Conservation (phyloP, 805 yeast genomes). For the Debaryomyces prosopidis region DNA sequence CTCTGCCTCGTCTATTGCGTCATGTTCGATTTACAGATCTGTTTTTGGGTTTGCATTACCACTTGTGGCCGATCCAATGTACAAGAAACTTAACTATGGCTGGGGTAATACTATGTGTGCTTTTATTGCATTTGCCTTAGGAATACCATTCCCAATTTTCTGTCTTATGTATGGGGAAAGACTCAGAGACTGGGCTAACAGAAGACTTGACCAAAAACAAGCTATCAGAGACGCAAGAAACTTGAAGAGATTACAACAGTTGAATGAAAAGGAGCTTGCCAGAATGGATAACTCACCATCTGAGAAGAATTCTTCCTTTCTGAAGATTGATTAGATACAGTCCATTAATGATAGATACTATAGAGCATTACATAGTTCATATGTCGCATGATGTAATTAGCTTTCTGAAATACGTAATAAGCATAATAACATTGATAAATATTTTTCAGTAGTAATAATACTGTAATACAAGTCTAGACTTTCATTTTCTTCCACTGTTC, state of each 20-base stretch:
- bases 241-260: constrained; percentile 30
- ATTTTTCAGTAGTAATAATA: too few species aligned
- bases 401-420: too few species aligned
- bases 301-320: too few species aligned
- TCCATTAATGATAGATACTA: too few species aligned
- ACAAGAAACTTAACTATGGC: constrained; percentile 57
- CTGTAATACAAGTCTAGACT: too few species aligned
- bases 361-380: too few species aligned
- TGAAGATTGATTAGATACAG: too few species aligned
- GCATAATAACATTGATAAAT: too few species aligned
- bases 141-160: constrained; percentile 67
- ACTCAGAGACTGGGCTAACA: constrained; percentile 59
- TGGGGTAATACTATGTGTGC: constrained; percentile 73
- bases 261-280: background rate
- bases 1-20: constrained; percentile 70
- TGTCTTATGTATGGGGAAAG: constrained; percentile 58
- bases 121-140: constrained; percentile 53
- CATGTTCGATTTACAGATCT: constrained; percentile 68
- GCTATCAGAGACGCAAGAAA: constrained; percentile 45
- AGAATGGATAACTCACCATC: background rate
- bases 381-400: too few species aligned
- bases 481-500: too few species aligned
- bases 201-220: constrained; percentile 46
- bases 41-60: constrained; percentile 71
- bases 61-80: constrained; percentile 60